Evolutionary conservation across 257 asterid species (phyloP).

Genomic region (Salvia hispanica): DNA sequence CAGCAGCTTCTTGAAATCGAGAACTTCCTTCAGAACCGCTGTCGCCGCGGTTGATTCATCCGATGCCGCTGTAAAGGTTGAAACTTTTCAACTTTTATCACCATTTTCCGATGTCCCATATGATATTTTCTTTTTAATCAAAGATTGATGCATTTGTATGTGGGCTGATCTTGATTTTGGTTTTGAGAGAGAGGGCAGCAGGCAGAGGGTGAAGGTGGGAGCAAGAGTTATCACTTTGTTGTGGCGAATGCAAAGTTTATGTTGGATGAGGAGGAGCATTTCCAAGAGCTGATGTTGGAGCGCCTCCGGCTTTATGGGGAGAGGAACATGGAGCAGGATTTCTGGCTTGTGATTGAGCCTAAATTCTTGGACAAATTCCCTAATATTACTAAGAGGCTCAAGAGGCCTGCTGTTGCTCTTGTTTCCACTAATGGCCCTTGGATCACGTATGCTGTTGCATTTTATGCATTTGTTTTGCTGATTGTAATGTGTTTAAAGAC

Average conservation of each 20-base stretch:
- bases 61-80: slow-evolving; percentile 62
- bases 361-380: slow-evolving; percentile 92
- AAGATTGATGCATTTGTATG: slow-evolving; percentile 2
- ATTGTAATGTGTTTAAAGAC: neutral
- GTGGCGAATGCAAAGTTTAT: slow-evolving; percentile 96
- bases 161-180: slow-evolving; percentile 25
- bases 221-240: slow-evolving; percentile 66
- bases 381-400: slow-evolving; percentile 68
- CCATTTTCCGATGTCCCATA: slow-evolving; percentile 3
- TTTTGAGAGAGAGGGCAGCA: slow-evolving; percentile 32
- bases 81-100: slow-evolving; percentile 10
- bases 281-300: slow-evolving; percentile 77
- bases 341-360: slow-evolving; percentile 97
- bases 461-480: neutral
- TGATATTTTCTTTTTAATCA: neutral
- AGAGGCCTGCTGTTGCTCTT: slow-evolving; percentile 94
- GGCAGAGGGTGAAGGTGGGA: slow-evolving; percentile 49
- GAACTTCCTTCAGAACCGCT: slow-evolving; percentile 45
- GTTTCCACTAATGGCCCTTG: slow-evolving; percentile 88
- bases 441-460: slow-evolving; percentile 66
- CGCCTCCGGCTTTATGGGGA: slow-evolving; percentile 68
- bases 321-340: slow-evolving; percentile 71
- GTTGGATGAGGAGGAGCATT: slow-evolving; percentile 99
- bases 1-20: slow-evolving; percentile 40
- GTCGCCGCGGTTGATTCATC: slow-evolving; percentile 81